Base-by-base conservation (phyloP, 192 early-diverging fungal species). In the Coemansia sp. region DNA sequence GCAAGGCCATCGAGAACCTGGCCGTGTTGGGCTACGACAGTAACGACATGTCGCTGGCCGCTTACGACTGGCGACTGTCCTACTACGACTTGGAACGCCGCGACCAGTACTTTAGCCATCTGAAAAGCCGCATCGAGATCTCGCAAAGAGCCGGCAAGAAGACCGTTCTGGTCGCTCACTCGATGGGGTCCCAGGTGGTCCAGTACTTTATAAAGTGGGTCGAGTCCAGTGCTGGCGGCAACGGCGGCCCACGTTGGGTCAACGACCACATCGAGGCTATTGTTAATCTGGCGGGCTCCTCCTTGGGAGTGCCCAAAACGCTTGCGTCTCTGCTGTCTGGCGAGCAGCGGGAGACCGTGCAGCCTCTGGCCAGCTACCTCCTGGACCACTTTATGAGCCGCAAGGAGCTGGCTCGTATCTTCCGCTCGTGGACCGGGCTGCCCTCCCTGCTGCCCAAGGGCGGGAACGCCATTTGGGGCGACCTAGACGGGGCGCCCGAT, bases 141-240 rank as follows among this genome's bases (percentile, higher is more conserved):
- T 56, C 73, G 10, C 60, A 73, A 30, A 74, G 67, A 14, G 41
- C 67, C 1, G 46, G 84, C 12, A 76, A 80, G 14, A 86, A 87
- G 34, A 77, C 74, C 9, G 82, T 83, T 16, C 47, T 80, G 15
- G 67, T 80, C 2, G 57, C 79, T 32, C 82, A 73, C 40, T 87
- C 73, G 53, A 66, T 76, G 84, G 86, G 86, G 3, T 76, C 81
- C 2, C 76, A 72, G 45, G 80, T 94, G 5, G 73, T 88, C 26
- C 81, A 82, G 38, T 91, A 94, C 63, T 96, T 96, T 70, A 74
- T 94, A 55, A 87, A 87, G 40, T 96, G 93, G 93, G 89, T 85
- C 2, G 85, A 88, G 62, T 83, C 81, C 3, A 62, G 79, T 0
- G 79, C 41, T 0, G 79, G 92, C 40, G 91, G 88, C 6, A 76